Base-by-base conservation (phyloP, 2,329 filamentous ascomycete species). In the Amphichorda felina region DNA sequence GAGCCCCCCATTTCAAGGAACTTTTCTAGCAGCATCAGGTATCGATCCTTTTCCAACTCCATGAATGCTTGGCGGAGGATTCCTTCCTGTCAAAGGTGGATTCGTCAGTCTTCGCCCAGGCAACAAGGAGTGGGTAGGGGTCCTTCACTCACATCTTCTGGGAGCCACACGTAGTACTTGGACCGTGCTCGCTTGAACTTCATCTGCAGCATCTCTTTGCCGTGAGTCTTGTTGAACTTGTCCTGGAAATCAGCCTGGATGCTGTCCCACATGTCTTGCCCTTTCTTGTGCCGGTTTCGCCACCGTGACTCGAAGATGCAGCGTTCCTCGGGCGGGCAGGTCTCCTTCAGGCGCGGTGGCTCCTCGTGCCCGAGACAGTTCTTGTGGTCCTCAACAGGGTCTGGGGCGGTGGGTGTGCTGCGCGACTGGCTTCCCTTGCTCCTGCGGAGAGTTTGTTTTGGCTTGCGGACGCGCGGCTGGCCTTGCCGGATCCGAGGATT, bases 251-350 rank as follows among this genome's bases (percentile, higher is more conserved):
- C 60, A 5, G 47, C 48, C 33, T 62, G 59, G 38, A 75, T 72
- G 27, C 60, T 56, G 17, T 70, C 63, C 71, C 71, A 75, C 69
- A 75, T 75, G 24, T 70, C 68, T 42, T 70, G 69, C 13, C 71
- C 70, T 44, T 68, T 70, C 35, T 61, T 57, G 15, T 60, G 45
- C 13, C 60, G 53, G 43, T 64, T 60, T 17, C 60, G 47, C 47
- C 61, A 63, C 10, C 68, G 58, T n/a, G 67, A 58, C 18, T 66
- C 54, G 33, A 72, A 65, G 22, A 75, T 60, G 35, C 54, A 68
- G 16, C 56, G 57, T 40, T 70, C 64, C 24, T 70, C 62, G 2
- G 63, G 57, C 2, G 65, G 64, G 18, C 66, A 66, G 14, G 57
- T 57, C 16, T 54, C 50, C 37, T 63, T 64, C 30, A 73, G 55